Evolutionary conservation across 106 monocot genomes (phyloP).

Genomic region (Cymbidium sinense): DNA sequence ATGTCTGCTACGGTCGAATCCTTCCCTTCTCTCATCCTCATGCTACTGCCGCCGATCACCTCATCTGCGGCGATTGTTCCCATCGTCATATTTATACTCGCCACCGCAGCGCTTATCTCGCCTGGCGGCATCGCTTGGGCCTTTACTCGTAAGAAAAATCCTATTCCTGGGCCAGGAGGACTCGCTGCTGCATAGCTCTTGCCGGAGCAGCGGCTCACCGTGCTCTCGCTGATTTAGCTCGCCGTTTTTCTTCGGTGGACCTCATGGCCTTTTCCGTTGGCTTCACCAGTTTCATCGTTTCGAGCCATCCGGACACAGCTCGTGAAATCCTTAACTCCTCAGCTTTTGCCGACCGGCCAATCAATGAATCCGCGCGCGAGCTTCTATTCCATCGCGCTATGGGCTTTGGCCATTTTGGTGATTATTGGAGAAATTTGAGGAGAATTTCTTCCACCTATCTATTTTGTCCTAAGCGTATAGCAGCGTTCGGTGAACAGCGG

Average conservation of each 20-base stretch:
- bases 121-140: conserved; percentile 26
- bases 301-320: conserved; percentile 29
- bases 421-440: conserved; percentile 30
- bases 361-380: conserved; percentile 39
- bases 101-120: background rate
- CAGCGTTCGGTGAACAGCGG: conserved; percentile 6
- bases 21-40: background rate
- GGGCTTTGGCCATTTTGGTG: conserved; percentile 36
- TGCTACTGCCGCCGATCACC: background rate
- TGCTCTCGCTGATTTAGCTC: conserved; percentile 3
- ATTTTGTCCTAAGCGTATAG: conserved; percentile 16
- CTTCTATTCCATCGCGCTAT: conserved; percentile 37
- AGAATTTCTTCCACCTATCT: conserved; percentile 23
- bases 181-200: conserved; percentile 7
- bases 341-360: conserved; percentile 26
- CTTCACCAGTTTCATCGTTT: conserved; percentile 24
- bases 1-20: background rate
- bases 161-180: conserved; percentile 20
- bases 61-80: background rate
- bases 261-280: conserved; percentile 37
- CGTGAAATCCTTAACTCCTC: conserved; percentile 27
- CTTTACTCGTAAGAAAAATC: background rate
- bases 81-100: background rate
- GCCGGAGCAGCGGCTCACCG: conserved; percentile 17
- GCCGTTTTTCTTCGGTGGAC: background rate